Evolutionary conservation across 352 stramenopile genomes (phyloP), one percentile per base, ranked within the genome.

Genomic region (Phytophthora palmivora): DNA sequence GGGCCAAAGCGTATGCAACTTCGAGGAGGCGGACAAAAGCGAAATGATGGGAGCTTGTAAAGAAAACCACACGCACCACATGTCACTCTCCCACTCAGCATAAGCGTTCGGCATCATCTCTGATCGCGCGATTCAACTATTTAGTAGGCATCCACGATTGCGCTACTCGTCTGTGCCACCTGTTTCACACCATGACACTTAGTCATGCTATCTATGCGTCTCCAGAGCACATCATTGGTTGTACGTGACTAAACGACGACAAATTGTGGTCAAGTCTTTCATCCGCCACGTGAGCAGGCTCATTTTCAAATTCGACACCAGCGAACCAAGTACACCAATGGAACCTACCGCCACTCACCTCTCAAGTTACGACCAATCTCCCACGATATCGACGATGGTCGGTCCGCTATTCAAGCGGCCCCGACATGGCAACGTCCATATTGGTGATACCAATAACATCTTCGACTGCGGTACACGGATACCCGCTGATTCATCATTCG

Each of bases 401-500:
- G 21, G 34, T 3, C 43, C 54, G 14, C 15, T 54, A 15, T 55
- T 62, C 54, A 30, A 55, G 22, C 33, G 32, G 42, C 32, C 15
- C 22, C 24, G 19, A 18, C 32, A 10, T 32, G 14, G 21, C 30
- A 26, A 34, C 19, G 10, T 9, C 21, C 16, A 34, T 14, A 11
- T 11, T n/a, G 15, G 33, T 5, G 5, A 24, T 24, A 22, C 10
- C 24, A 28, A 3, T 7, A 32, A 10, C 15, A 12, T 56, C 18
- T 34, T 37, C 48, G 21, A 22, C n/a, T n/a, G n/a, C n/a, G n/a
- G n/a, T n/a, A n/a, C n/a, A n/a, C n/a, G 26, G 26, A 8, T 32
- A 32, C 26, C 26, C 4, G 26, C 8, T 8, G 26, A 32, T 32
- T 8, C 26, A 8, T 32, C 26, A 32, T 32, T 32, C 8, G 26